Percentiles rank a stretch among this genome's conserved stretches.
phyloP scores from a whole-genome alignment of 805 yeast species.

The Limtongia smithiae region DNA sequence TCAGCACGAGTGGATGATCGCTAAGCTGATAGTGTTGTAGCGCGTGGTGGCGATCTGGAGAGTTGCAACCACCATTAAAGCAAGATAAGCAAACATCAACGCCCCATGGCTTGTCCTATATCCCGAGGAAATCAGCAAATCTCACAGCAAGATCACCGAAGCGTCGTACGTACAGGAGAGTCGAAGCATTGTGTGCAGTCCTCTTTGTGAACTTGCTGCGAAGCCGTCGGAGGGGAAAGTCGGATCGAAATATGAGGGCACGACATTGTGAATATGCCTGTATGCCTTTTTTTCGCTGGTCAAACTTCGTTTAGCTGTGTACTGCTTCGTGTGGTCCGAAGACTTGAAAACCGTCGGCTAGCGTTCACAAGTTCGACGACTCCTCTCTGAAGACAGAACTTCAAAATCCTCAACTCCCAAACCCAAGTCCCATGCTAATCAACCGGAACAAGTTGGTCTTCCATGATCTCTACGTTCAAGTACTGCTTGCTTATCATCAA shows the following conservation, averaged over 20 bases:
- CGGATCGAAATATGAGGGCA: not conserved
- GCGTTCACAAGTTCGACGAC: too few relatives aligned
- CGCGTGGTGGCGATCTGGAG: constrained; percentile 63
- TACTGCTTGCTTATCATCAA: too few relatives aligned
- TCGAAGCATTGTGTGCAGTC: constrained; percentile 87
- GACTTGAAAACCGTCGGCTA: too few relatives aligned
- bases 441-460: too few relatives aligned
- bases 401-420: too few relatives aligned
- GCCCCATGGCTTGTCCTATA: constrained; percentile 46
- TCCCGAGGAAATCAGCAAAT: not conserved
- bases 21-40: constrained; percentile 50
- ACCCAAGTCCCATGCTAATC: too few relatives aligned
- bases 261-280: too few relatives aligned
- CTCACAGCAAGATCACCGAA: not conserved
- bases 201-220: constrained; percentile 66
- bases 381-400: too few relatives aligned
- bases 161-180: constrained; percentile 45
- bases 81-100: constrained; percentile 73
- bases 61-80: constrained; percentile 42
- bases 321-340: too few relatives aligned
- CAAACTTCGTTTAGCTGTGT: too few relatives aligned
- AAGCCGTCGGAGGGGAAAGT: constrained; percentile 24
- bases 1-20: constrained; percentile 57
- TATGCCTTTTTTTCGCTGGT: too few relatives aligned
- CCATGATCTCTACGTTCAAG: too few relatives aligned